Evolutionary conservation across 768 basidiomycete species (phyloP), one percentile per base, ranked within the genome.

Genomic region (Lactifluus piperatus): DNA sequence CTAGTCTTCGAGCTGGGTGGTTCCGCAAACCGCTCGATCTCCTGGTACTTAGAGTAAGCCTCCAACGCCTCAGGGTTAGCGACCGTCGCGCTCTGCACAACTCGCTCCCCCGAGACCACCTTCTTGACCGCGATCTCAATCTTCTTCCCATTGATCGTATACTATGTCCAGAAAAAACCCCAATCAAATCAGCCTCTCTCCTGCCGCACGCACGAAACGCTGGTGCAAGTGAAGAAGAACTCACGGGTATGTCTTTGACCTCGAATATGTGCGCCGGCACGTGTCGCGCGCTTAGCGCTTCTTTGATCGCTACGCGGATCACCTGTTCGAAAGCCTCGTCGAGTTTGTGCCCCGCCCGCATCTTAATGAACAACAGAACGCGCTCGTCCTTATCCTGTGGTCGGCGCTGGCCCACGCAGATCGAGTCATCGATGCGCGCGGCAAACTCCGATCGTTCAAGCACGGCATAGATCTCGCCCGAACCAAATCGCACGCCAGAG

Each of bases 101-200:
- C 62, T 57, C 79, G 75, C 11, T 75, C 73, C 1, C 85, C 86
- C n/a, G 84, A 87, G 43, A 88, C 76, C 56, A 88, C 85, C 65
- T 87, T 85, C 69, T 88, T 88, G 51, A 88, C 83, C 2, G 84
- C 85, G 29, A 88, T 86, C 71, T 88, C 87, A 44, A 88, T 86
- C 67, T 87, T 88, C 75, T 88, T 89, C 10, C 81, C 81, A 50
- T 87, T 88, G 9, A 86, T 81, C 0, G 85, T 88, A 62, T 87
- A 86, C 87, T 88, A 10, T 32, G 30, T 4, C 6, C 10, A 32
- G 30, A 32, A 56, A 44, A 22, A 44, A 13, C 13, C 32, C n/a
- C 16, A 20, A n/a, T n/a, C n/a, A n/a, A n/a, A n/a, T 51, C 34
- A 39, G 16, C 16, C 16, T 26, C 44, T 36, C 44, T 39, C n/a